A percentile compares a stretch with the other conserved stretches of the same genome.
phyloP scores from a whole-genome alignment of 2,329 filamentous ascomycete genomes.

The Botrytis deweyae region DNA sequence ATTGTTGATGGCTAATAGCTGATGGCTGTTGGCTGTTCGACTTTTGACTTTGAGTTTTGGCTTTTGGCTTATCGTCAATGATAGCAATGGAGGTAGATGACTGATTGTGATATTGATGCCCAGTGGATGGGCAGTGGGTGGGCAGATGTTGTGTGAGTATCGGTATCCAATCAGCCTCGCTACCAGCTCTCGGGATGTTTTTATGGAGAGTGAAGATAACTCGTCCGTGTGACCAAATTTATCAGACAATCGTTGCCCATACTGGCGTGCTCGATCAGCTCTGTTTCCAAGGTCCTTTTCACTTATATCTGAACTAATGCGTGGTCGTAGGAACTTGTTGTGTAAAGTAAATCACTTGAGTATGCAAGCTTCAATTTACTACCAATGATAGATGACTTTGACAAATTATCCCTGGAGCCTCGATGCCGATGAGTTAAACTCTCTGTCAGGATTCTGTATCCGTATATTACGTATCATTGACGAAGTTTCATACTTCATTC shows the following conservation, averaged over 20 bases:
- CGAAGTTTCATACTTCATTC: not conserved
- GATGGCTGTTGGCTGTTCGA: not conserved
- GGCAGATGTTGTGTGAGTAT: not conserved
- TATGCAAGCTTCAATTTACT: not conserved
- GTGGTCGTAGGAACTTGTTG: not conserved
- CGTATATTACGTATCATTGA: not conserved
- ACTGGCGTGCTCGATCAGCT: conserved; percentile 7
- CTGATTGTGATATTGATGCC: not conserved
- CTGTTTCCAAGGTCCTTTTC: not conserved
- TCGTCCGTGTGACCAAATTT: conserved; percentile 9
- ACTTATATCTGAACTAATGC: not conserved
- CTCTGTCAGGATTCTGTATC: not conserved
- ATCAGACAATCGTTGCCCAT: conserved; percentile 10
- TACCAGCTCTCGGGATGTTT: not conserved
- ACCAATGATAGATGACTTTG: not conserved
- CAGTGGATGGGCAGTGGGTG: not conserved
- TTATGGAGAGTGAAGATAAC: not conserved
- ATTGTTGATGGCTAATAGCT: not conserved
- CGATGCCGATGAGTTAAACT: not conserved
- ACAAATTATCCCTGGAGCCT: not conserved
- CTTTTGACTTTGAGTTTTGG: not conserved
- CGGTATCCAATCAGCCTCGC: conserved; percentile 1
- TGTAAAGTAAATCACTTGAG: not conserved
- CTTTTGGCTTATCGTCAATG: not conserved
- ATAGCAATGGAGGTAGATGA: not conserved